Percentiles rank a stretch among this genome's conserved stretches.
Conservation (phyloP, 208 protist species). For the Angomonas ambiguus region DNA sequence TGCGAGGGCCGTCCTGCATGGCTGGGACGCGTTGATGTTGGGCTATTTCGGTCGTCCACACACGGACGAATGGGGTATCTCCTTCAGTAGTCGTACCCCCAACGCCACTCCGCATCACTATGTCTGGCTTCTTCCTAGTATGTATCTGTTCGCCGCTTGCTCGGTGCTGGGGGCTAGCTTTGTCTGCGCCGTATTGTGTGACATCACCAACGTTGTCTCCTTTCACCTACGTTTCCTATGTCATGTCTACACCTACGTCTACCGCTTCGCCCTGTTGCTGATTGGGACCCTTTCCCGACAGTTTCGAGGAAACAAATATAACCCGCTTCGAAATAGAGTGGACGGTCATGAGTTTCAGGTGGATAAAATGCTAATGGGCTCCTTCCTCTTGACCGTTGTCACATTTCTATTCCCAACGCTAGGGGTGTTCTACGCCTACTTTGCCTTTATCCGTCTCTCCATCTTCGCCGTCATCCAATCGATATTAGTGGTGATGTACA, state of each 20-base stretch:
- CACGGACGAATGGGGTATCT: neutral
- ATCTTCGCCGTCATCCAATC: constrained; percentile 50
- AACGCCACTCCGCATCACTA: constrained; percentile 17
- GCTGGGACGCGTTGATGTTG: constrained; percentile 38
- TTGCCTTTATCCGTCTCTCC: constrained; percentile 59
- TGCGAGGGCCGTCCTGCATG: constrained; percentile 58
- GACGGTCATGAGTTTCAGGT: constrained; percentile 86
- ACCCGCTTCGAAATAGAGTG: constrained; percentile 88
- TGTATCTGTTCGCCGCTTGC: constrained; percentile 46
- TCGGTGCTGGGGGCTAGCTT: constrained; percentile 80
- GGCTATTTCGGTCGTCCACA: neutral
- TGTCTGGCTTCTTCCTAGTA: constrained; percentile 52
- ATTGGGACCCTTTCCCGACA: constrained; percentile 71
- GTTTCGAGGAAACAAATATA: constrained; percentile 90
- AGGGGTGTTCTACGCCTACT: constrained; percentile 91
- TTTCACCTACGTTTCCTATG: constrained; percentile 83
- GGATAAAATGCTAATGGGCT: constrained; percentile 91
- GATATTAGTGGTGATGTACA: constrained; percentile 49
- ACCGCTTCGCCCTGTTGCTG: constrained; percentile 43
- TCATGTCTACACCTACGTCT: constrained; percentile 59
- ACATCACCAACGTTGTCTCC: constrained; percentile 75
- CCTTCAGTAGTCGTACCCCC: neutral
- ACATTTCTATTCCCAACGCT: constrained; percentile 91
- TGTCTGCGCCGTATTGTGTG: constrained; percentile 59
- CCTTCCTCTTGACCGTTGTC: constrained; percentile 85